phyloP scores from a whole-genome alignment of 176 grass and related monocot genomes.

The Avena sativa region DNA sequence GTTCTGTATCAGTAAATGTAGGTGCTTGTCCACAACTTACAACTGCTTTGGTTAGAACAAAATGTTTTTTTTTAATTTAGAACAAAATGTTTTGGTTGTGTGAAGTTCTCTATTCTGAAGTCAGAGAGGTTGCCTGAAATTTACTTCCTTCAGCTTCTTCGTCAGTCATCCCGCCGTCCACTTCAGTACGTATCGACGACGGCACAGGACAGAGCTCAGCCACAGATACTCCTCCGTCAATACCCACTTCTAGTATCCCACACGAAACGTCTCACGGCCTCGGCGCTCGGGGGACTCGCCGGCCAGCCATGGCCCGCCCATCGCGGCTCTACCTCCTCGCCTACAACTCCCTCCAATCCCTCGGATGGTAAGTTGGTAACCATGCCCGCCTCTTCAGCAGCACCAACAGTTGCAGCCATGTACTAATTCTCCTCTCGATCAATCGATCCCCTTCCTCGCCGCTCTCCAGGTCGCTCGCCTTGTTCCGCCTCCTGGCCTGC shows the following conservation, averaged over 20 bases:
- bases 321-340: slow-evolving; percentile 71
- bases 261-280: neutral
- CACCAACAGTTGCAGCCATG: neutral
- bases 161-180: neutral
- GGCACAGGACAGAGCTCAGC: slow-evolving; percentile 16
- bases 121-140: too few species aligned
- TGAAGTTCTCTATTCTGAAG: too few species aligned
- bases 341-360: slow-evolving; percentile 82
- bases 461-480: slow-evolving; percentile 62
- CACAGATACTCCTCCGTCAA: neutral
- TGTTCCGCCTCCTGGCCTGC: slow-evolving; percentile 58
- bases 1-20: too few species aligned
- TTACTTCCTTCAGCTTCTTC: neutral
- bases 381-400: neutral
- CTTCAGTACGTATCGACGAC: neutral
- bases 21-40: too few species aligned
- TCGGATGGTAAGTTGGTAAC: slow-evolving; percentile 97
- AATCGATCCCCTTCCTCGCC: slow-evolving; percentile 6
- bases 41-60: too few species aligned
- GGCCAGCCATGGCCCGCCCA: slow-evolving; percentile 51
- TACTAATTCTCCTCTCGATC: neutral
- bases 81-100: too few species aligned
- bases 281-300: neutral
- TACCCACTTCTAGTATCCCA: neutral
- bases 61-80: too few species aligned